A percentile compares a stretch with the other conserved stretches of the same genome.
These are phyloP conservation scores for Hansenula sp. DNA, from an alignment of 1,139 yeast species.

Conservation along the genomic window DNA sequence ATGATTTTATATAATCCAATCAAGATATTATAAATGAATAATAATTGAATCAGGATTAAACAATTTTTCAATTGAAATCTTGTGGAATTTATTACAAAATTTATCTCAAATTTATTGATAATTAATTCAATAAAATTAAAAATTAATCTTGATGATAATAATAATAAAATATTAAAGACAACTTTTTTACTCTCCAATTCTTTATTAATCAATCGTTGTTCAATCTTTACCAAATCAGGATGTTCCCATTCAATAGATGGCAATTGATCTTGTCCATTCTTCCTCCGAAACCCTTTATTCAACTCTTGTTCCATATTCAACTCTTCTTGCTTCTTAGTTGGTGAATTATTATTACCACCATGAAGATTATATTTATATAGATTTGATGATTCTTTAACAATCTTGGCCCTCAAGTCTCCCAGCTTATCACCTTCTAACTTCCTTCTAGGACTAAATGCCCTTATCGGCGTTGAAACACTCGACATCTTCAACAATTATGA, in stretches of 20 bases:
- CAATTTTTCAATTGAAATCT: constrained; percentile 8
- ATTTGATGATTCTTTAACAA: constrained; percentile 1
- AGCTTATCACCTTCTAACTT: neutral
- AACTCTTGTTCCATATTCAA: neutral
- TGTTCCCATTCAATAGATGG: constrained; percentile 24
- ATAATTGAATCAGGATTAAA: constrained; percentile 23
- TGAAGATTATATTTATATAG: neutral
- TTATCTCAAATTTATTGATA: constrained; percentile 17
- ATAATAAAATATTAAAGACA: constrained; percentile 28
- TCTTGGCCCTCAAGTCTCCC: constrained; percentile 3
- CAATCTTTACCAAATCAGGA: constrained; percentile 30
- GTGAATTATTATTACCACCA: neutral
- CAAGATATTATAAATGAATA: constrained; percentile 34
- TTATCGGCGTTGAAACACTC: neutral
- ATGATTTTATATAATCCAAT: constrained; percentile 32
- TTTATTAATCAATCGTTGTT: constrained; percentile 31
- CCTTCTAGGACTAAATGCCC: constrained; percentile 7
- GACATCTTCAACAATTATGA: neutral
- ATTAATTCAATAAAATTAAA: constrained; percentile 23
- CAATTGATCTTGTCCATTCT: neutral
- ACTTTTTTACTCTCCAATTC: constrained; percentile 33
- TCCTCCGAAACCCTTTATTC: neutral
- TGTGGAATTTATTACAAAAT: constrained; percentile 4
- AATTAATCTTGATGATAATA: constrained; percentile 26
- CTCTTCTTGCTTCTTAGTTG: constrained; percentile 1